Base-by-base conservation (phyloP, 2,329 filamentous ascomycete species). In the Curvularia verruculosa region DNA sequence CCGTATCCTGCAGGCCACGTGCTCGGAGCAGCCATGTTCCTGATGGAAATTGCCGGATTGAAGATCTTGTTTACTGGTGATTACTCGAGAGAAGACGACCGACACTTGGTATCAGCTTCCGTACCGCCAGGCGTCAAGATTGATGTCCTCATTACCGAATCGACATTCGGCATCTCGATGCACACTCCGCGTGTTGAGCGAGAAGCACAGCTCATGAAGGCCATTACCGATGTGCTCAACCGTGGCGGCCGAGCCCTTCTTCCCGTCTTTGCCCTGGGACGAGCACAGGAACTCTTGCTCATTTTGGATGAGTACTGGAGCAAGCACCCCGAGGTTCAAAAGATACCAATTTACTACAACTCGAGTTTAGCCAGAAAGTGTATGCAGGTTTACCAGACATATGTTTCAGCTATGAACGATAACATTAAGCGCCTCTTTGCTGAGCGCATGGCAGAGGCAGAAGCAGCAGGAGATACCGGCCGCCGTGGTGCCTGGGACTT, bases 381-480 rank as follows among this genome's bases (percentile, higher is more conserved):
- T 79, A 99, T 99, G 95, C 86, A 97, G 28, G 92, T 98, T 3
- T 99, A 99, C 74, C 95, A 98, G 75, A 99, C 95, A 1, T 99
- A 98, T 70, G 92, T 98, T 47, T 92, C 93, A 47, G 92, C 93
- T 53, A 99, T 99, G 95, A 99, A 99, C 75, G 94, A 98, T 72
- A 98, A 97, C 70, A 98, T 99, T 81, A 97, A 96, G 76, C 87
- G 91, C 10, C 85, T 96, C n/a, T 97, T 97, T 78, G 85, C 90
- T 51, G 92, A 96, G 76, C 87, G 92, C 46, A 96, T 96, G 87
- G 92, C 91, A 3, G 92, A 96, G 74, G 91, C 92, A 9, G 91
- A 96, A 74, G 89, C 89, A 0, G 88, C 87, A 31, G 90, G 91
- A 8, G 90, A 92, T 64, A 84, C 84, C 2, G 84, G 85, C 6